These are phyloP conservation scores for Kwoniella mangroviensis DNA, from an alignment of 768 basidiomycete species.

Conservation along the genomic window DNA sequence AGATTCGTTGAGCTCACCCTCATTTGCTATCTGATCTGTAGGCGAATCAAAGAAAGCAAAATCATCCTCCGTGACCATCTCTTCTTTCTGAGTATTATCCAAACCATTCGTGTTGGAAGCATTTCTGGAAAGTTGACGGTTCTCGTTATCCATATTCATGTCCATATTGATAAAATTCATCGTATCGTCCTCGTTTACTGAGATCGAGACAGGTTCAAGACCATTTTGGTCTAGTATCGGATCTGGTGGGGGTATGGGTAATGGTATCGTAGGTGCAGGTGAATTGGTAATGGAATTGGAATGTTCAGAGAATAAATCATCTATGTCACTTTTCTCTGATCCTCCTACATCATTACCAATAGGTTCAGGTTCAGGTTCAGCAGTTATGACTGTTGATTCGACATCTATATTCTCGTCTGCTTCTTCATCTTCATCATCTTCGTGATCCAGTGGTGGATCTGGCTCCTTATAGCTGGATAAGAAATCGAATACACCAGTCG, in stretches of 20 bases:
- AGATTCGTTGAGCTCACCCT: neutral
- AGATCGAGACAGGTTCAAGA: conserved; percentile 1
- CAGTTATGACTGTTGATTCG: conserved; percentile 14
- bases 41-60: conserved; percentile 38
- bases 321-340: conserved; percentile 15
- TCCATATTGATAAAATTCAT: neutral
- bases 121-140: conserved; percentile 4
- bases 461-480: conserved; percentile 30
- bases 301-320: conserved; percentile 31
- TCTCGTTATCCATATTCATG: neutral
- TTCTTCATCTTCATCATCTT: conserved; percentile 18
- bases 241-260: too few species aligned
- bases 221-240: too few species aligned
- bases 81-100: conserved; percentile 5
- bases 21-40: neutral
- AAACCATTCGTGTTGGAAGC: neutral
- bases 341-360: conserved; percentile 1
- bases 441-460: neutral
- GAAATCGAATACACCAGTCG: conserved; percentile 24
- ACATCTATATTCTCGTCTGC: conserved; percentile 26
- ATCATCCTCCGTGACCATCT: conserved; percentile 30
- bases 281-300: conserved; percentile 11
- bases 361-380: conserved; percentile 5
- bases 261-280: neutral
- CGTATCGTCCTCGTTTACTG: neutral